Evolutionary conservation across 140 eudicot genomes (phyloP), one percentile per base, ranked within the genome.

Genomic region (Flaveria floridana): DNA sequence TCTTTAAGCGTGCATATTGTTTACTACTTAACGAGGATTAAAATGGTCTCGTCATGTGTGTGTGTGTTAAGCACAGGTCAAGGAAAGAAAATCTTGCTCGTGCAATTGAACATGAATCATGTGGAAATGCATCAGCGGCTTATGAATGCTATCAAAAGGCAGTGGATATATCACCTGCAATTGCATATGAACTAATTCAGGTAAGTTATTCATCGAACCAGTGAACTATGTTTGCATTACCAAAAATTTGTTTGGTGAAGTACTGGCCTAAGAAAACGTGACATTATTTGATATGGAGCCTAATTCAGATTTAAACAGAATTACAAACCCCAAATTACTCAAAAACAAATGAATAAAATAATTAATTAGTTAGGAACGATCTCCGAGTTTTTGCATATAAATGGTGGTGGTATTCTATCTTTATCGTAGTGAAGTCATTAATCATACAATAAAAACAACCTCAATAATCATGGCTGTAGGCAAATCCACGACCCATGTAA

Each of bases 111-210:
- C 97, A 94, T 75, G 99, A 94, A 67, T 80, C 91, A 50, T 70
- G 84, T 79, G 99, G 99, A 67, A 94, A 94, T 69, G 47, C 80
- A 46, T 80, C 90, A 63, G 99, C 97, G 63, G 99, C 99, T 48
- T 94, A 86, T 83, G 99, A 94, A 78, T 90, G 91, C 74, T 94
- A 94, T 79, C 96, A 89, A 78, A 94, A 94, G 83, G 99, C 97
- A 57, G 99, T 94, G 9, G 99, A 94, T 72, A 87, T 90, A 70
- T 88, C 99, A 50, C 99, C 99, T 81, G 78, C 87, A 70, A 78
- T 94, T 44, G 99, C 97, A 51, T 82, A 85, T 71, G 95, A 88
- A 63, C 76, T 94, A 62, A 94, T 94, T 30, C 99, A 94, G 99
- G 99, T 86, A 67, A 20, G 30, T 55, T n/a, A 51, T 37, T 12